Conservation (phyloP, 1,284 basidiomycete species). For the Thelephora terrestris region DNA sequence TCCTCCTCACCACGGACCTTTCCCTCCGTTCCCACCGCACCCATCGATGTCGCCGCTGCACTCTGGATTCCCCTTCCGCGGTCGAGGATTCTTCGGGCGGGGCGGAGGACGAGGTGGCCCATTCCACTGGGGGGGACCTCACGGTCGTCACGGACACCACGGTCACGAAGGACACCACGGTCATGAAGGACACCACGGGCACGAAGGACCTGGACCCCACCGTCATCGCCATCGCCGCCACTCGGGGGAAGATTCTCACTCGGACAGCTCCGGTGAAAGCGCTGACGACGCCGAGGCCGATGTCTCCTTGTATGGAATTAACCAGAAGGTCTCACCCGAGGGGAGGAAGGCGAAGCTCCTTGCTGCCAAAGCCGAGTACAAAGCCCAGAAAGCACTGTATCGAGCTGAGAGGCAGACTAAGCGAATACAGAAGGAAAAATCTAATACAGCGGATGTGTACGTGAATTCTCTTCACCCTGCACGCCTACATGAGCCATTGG, state of each 20-base stretch:
- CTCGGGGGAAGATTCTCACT: neutral
- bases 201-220: neutral
- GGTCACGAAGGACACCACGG: too few relatives aligned
- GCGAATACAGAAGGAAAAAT: conserved; percentile 30
- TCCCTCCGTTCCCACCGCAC: conserved; percentile 11
- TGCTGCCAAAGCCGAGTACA: conserved; percentile 57
- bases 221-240: conserved; percentile 8
- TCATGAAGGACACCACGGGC: neutral
- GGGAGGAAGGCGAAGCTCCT: conserved; percentile 51
- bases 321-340: conserved; percentile 20
- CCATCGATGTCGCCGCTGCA: conserved; percentile 11
- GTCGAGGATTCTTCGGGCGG: too few relatives aligned
- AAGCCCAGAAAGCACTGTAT: conserved; percentile 58
- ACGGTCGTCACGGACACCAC: too few relatives aligned
- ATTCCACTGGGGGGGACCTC: conserved; percentile 6
- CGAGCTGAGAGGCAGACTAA: conserved; percentile 44
- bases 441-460: conserved; percentile 7
- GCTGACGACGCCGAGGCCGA: conserved; percentile 6
- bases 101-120: conserved; percentile 8
- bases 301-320: conserved; percentile 17
- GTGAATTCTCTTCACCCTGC: conserved; percentile 6
- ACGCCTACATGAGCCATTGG: neutral
- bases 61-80: conserved; percentile 1
- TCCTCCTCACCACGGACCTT: conserved; percentile 10
- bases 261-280: neutral